A percentile compares a stretch with the other conserved stretches of the same genome.
phyloP scores from a whole-genome alignment of 23 red algal species.

The Porphyridium purpureum region DNA sequence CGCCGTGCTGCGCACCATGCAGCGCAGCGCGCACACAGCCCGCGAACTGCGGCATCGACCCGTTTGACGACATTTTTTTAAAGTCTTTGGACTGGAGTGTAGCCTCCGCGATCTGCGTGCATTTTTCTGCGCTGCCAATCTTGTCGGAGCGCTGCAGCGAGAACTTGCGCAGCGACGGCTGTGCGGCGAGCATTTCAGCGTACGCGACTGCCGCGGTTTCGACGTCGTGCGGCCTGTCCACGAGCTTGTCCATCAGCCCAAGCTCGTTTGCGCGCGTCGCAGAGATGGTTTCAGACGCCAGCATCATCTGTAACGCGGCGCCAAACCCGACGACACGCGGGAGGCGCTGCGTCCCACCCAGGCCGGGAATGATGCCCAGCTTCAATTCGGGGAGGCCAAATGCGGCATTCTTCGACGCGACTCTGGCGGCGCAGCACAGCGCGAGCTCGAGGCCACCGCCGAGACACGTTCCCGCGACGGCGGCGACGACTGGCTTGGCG shows the following conservation, averaged over 20 bases:
- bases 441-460: slow-evolving; percentile 83
- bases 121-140: slow-evolving; percentile 23
- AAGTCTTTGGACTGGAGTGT: slow-evolving; percentile 10
- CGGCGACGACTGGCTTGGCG: slow-evolving; percentile 60
- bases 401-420: slow-evolving; percentile 28
- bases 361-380: slow-evolving; percentile 90
- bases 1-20: slow-evolving; percentile 52
- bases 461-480: slow-evolving; percentile 62
- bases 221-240: slow-evolving; percentile 10
- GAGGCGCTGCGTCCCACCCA: slow-evolving; percentile 93
- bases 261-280: slow-evolving; percentile 18
- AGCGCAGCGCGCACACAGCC: slow-evolving; percentile 41
- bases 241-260: slow-evolving; percentile 55
- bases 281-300: slow-evolving; percentile 24
- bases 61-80: slow-evolving; percentile 23
- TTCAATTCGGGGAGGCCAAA: slow-evolving; percentile 82
- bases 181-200: slow-evolving; percentile 26
- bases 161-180: slow-evolving; percentile 2
- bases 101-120: slow-evolving; percentile 16
- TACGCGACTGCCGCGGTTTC: slow-evolving; percentile 20
- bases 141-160: slow-evolving; percentile 31
- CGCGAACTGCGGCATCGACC: slow-evolving; percentile 54
- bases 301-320: slow-evolving; percentile 54
- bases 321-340: slow-evolving; percentile 90
- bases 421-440: slow-evolving; percentile 58